These are phyloP conservation scores for Plasmopara viticola DNA, from an alignment of 352 stramenopile genomes.

Conservation along the genomic window DNA sequence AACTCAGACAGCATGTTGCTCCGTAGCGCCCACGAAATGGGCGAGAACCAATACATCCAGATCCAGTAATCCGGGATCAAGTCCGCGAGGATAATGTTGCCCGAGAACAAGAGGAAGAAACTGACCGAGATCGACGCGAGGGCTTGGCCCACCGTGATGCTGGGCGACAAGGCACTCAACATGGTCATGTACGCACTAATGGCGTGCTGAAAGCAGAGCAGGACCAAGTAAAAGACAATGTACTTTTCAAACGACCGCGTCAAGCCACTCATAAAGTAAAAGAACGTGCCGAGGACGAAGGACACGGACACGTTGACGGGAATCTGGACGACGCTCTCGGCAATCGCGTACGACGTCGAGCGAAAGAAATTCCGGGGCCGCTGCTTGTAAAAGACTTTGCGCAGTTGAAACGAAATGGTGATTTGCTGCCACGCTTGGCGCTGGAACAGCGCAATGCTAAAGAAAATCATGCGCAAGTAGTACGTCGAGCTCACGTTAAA, in stretches of 20 bases:
- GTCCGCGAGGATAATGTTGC: conserved; percentile 62
- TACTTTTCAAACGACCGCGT: conserved; percentile 49
- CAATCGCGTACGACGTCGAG: conserved; percentile 74
- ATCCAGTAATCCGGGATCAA: conserved; percentile 68
- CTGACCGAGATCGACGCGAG: conserved; percentile 42
- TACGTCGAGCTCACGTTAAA: conserved; percentile 45
- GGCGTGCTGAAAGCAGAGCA: conserved; percentile 69
- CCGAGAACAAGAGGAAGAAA: conserved; percentile 67
- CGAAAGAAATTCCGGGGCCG: conserved; percentile 85
- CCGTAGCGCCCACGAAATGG: conserved; percentile 49
- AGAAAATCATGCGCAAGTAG: conserved; percentile 73
- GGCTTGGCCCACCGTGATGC: conserved; percentile 45
- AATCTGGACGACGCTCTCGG: conserved; percentile 46
- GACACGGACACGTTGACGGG: conserved; percentile 62
- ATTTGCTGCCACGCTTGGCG: conserved; percentile 62
- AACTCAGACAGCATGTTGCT: conserved; percentile 60
- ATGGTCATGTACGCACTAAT: conserved; percentile 63
- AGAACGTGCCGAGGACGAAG: conserved; percentile 51
- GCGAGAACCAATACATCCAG: conserved; percentile 76
- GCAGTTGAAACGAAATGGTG: conserved; percentile 61
- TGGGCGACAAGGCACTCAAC: conserved; percentile 44
- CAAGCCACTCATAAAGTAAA: conserved; percentile 88
- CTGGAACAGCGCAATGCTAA: conserved; percentile 59
- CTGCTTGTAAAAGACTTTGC: conserved; percentile 89
- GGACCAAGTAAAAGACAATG: conserved; percentile 68